Percentiles rank a stretch among this genome's conserved stretches.
Conservation (phyloP, 169 alveolate genomes). For the Cryptosporidium meleagridis region DNA sequence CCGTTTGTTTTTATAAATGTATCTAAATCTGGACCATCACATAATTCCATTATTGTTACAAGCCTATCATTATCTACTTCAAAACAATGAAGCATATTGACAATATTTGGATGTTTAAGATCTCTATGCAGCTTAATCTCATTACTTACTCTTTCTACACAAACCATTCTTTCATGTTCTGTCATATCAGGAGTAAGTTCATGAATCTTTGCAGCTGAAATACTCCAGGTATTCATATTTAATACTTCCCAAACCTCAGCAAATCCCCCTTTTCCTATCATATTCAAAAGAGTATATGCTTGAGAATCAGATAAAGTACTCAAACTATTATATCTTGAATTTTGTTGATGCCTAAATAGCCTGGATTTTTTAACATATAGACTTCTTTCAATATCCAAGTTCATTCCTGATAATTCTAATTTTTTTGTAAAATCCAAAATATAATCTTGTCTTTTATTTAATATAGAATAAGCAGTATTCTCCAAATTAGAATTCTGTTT, state of each 20-base stretch:
- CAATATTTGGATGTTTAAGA: constrained; percentile 88
- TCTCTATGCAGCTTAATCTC: constrained; percentile 89
- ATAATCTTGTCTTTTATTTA: constrained; percentile 34
- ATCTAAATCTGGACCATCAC: constrained; percentile 90
- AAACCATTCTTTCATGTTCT: constrained; percentile 85
- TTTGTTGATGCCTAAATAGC: constrained; percentile 63
- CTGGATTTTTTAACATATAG: constrained; percentile 57
- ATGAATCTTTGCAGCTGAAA: constrained; percentile 90
- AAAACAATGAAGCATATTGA: constrained; percentile 90
- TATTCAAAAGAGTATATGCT: constrained; percentile 81
- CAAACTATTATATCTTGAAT: constrained; percentile 49
- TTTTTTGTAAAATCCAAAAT: background rate
- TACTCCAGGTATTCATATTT: constrained; percentile 88
- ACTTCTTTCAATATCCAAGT: constrained; percentile 62
- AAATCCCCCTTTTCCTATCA: constrained; percentile 92
- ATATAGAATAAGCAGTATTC: background rate
- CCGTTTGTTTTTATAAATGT: constrained; percentile 88
- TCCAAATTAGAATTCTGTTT: background rate
- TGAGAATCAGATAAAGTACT: constrained; percentile 45
- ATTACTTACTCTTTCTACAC: constrained; percentile 88
- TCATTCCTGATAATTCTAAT: constrained; percentile 4
- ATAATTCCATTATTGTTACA: constrained; percentile 86
- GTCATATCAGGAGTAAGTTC: constrained; percentile 87
- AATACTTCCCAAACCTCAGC: constrained; percentile 93
- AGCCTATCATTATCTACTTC: constrained; percentile 85